Conservation (phyloP, 768 basidiomycete species). For the Boletales sp. region DNA sequence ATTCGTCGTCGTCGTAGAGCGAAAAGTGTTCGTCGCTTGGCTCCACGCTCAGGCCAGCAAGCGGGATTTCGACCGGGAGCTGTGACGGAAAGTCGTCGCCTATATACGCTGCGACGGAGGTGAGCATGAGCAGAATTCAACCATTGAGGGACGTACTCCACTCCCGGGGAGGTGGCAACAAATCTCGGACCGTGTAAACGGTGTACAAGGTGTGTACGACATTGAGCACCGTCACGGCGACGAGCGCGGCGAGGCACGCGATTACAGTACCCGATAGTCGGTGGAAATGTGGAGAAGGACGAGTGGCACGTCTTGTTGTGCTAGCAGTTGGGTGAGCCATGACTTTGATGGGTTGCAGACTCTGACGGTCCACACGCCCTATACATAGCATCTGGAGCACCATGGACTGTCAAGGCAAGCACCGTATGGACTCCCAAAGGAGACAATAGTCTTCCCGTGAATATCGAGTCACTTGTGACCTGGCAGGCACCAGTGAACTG, state of each 20-base stretch:
- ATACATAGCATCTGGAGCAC: too few relatives aligned
- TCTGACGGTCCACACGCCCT: too few relatives aligned
- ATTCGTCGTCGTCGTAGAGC: conserved; percentile 33
- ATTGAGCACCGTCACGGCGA: conserved; percentile 21
- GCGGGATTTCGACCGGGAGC: conserved; percentile 29
- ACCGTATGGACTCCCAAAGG: not conserved
- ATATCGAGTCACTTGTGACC: not conserved
- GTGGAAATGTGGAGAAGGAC: not conserved
- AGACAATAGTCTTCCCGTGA: not conserved
- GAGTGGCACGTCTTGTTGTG: not conserved
- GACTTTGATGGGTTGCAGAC: not conserved
- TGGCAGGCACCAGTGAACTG: not conserved
- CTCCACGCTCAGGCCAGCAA: conserved; percentile 26
- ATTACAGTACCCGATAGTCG: not conserved
- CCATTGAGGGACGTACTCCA: conserved; percentile 19
- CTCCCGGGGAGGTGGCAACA: conserved; percentile 14
- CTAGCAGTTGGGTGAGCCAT: conserved; percentile 4
- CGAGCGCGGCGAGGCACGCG: conserved; percentile 18
- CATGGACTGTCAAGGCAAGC: not conserved
- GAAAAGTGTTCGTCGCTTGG: conserved; percentile 26
- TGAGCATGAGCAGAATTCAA: not conserved
- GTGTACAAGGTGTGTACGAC: conserved; percentile 17
- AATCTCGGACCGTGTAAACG: conserved; percentile 9
- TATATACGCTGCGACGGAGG: conserved; percentile 20
- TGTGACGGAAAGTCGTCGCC: conserved; percentile 31